Conservation (phyloP, 2,329 filamentous ascomycete genomes). For the Scedosporium dehoogii region DNA sequence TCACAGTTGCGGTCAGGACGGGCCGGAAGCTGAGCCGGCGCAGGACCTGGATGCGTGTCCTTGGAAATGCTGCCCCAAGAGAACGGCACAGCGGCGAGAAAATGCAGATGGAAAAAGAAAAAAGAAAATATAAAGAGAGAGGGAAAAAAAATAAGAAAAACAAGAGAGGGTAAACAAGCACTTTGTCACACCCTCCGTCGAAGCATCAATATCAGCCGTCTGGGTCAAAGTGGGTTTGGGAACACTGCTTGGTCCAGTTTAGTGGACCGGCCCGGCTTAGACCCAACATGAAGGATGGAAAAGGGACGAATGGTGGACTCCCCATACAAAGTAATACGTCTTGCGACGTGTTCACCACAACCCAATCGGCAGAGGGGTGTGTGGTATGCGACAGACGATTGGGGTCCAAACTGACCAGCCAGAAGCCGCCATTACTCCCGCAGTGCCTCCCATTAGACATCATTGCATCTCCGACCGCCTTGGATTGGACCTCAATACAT, state of each 20-base stretch:
- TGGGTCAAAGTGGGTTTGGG: no score
- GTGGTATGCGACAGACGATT: neutral
- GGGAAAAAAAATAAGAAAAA: neutral
- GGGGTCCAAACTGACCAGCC: conserved; percentile 2
- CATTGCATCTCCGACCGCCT: conserved; percentile 4
- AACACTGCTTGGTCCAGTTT: neutral
- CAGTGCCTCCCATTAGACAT: neutral
- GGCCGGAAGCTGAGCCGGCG: neutral
- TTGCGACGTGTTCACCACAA: conserved; percentile 1
- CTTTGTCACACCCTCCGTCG: neutral
- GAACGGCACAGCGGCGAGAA: neutral
- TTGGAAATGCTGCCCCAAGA: neutral
- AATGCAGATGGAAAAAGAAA: neutral
- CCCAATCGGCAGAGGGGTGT: conserved; percentile 3
- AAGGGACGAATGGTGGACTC: neutral
- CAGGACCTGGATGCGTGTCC: neutral
- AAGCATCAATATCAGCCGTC: no score
- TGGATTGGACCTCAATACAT: conserved; percentile 5
- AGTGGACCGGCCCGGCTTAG: neutral
- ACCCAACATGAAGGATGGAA: no score
- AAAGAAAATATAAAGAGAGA: neutral
- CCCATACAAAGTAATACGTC: neutral
- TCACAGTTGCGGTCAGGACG: conserved; percentile 5
- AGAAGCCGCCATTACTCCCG: neutral
- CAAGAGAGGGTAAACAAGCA: neutral